phyloP scores from a whole-genome alignment of 495 filamentous ascomycete genomes.

The Aspergillus funiculosus region DNA sequence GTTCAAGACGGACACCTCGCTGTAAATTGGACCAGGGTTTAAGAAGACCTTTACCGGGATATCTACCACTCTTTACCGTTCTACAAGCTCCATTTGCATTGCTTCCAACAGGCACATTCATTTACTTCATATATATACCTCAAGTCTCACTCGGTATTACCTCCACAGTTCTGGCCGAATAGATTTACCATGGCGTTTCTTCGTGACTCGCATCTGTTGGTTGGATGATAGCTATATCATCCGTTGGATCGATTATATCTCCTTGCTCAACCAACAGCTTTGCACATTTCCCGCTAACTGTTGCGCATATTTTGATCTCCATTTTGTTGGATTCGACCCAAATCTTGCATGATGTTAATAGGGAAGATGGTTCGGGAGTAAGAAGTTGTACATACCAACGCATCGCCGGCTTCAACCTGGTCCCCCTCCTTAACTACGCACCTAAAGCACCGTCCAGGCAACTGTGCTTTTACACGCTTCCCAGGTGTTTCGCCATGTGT shows the following conservation, averaged over 20 bases:
- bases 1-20: too few species aligned
- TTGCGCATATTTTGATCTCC: slow-evolving; percentile 1
- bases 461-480: background rate
- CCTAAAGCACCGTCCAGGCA: slow-evolving; percentile 5
- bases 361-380: background rate
- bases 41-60: too few species aligned
- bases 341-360: background rate
- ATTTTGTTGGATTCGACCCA: slow-evolving; percentile 10
- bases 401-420: background rate
- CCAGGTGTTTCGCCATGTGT: background rate
- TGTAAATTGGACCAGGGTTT: too few species aligned
- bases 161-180: too few species aligned
- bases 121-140: too few species aligned
- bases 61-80: too few species aligned
- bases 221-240: slow-evolving; percentile 8
- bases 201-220: background rate
- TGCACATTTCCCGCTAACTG: background rate
- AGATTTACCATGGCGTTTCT: background rate
- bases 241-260: slow-evolving; percentile 1
- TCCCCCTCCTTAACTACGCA: slow-evolving; percentile 1
- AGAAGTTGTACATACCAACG: slow-evolving; percentile 1
- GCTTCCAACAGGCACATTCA: too few species aligned
- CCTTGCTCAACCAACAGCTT: background rate
- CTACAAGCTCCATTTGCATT: too few species aligned
- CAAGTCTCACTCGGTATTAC: too few species aligned